Evolutionary conservation across 495 filamentous ascomycete species (phyloP).

Genomic region (Penicillium daleae): DNA sequence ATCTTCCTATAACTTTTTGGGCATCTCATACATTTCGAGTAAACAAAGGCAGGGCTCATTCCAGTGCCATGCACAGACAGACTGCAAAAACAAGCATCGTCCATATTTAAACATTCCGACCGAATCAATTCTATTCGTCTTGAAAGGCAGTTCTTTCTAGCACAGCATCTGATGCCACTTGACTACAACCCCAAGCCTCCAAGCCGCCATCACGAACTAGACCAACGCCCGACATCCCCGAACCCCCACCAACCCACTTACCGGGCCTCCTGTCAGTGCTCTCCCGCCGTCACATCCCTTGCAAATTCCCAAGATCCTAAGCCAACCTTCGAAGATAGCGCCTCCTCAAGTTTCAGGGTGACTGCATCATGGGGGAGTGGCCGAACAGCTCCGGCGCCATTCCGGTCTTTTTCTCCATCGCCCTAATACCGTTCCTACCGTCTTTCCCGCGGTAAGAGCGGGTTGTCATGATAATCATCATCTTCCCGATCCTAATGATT

Average conservation of each 20-base stretch:
- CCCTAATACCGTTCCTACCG: background rate
- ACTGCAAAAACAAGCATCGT: background rate
- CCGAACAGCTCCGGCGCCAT: conserved; percentile 26
- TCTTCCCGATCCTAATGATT: background rate
- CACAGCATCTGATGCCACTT: background rate
- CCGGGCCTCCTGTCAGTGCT: conserved; percentile 6
- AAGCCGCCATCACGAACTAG: background rate
- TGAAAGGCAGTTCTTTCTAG: background rate
- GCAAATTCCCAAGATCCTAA: background rate
- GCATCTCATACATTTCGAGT: background rate
- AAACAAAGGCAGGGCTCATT: background rate
- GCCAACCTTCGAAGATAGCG: conserved; percentile 19
- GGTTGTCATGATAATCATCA: background rate
- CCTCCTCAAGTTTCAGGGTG: conserved; percentile 34
- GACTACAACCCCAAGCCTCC: background rate
- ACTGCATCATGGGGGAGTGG: conserved; percentile 18
- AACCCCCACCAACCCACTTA: conserved; percentile 9
- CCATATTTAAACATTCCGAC: background rate
- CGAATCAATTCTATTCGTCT: background rate
- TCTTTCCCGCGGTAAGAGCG: conserved; percentile 19
- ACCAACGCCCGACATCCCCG: background rate
- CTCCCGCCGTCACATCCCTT: conserved; percentile 30
- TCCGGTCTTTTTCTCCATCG: conserved; percentile 14
- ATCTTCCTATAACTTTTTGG: background rate
- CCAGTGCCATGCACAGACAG: background rate